Conservation (phyloP, 371 early-diverging fungal genomes). For the Batrachochytrium dendrobatidis region DNA sequence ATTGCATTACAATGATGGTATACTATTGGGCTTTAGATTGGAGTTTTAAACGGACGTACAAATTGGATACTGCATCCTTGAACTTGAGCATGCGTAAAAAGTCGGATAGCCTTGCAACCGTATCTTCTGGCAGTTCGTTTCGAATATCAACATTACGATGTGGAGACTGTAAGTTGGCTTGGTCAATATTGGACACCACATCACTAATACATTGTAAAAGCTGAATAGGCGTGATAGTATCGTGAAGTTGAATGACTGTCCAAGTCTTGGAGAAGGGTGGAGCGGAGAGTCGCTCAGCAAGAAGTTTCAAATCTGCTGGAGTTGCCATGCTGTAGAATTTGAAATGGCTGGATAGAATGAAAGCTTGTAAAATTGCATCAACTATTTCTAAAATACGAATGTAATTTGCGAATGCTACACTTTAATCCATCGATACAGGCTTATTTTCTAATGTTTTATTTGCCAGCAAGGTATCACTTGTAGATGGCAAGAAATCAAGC, state of each 20-base stretch:
- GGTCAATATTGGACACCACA: constrained; percentile 34
- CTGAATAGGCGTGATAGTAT: constrained; percentile 33
- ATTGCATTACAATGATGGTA: no score
- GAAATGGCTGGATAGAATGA: no score
- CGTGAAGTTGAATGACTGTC: constrained; percentile 44
- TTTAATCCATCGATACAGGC: no score
- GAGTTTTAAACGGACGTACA: no score
- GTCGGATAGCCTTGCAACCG: constrained; percentile 30
- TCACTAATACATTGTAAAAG: constrained; percentile 40
- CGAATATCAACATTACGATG: constrained; percentile 31
- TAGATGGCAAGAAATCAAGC: no score
- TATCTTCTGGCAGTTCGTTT: constrained; percentile 39
- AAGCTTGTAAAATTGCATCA: no score
- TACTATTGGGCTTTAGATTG: no score
- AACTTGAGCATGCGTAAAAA: constrained; percentile 41
- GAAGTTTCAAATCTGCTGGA: constrained; percentile 26
- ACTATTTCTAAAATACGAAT: no score
- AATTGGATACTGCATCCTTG: constrained; percentile 8
- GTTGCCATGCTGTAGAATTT: no score
- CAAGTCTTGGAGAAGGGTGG: constrained; percentile 31
- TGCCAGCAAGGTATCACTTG: no score
- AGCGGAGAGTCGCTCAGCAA: constrained; percentile 19
- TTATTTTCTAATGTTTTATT: no score
- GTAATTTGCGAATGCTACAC: no score
- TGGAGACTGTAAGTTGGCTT: constrained; percentile 18